These are phyloP conservation scores for Taiozyma sp. DNA, from an alignment of 1,139 yeast species.

Conservation along the genomic window DNA sequence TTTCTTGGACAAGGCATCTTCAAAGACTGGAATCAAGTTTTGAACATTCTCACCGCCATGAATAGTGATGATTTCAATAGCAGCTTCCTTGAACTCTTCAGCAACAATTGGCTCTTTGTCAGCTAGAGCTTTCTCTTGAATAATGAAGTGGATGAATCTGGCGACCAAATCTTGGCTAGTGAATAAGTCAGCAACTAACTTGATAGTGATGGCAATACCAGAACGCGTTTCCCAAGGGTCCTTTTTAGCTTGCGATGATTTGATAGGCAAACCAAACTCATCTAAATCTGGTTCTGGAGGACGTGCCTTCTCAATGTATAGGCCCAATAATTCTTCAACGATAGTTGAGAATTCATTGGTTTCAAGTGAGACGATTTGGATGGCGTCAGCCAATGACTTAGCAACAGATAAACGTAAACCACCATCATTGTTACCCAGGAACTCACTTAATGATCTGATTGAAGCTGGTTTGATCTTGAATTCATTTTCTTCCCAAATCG, in stretches of 20 bases:
- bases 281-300: conserved; percentile 80
- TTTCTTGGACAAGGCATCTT: conserved; percentile 42
- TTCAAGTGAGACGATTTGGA: conserved; percentile 29
- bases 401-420: conserved; percentile 70
- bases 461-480: conserved; percentile 43
- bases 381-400: conserved; percentile 51
- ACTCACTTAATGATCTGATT: conserved; percentile 42
- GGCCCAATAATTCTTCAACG: conserved; percentile 43
- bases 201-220: conserved; percentile 70
- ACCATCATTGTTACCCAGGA: conserved; percentile 49
- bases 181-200: conserved; percentile 51
- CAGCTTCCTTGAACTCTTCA: conserved; percentile 87
- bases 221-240: conserved; percentile 86
- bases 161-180: conserved; percentile 35
- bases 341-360: conserved; percentile 31
- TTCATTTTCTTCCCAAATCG: conserved; percentile 82
- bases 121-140: conserved; percentile 60
- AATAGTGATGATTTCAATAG: conserved; percentile 58
- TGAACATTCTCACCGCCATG: conserved; percentile 70
- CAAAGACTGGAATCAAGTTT: conserved; percentile 72
- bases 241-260: conserved; percentile 51
- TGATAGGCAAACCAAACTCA: conserved; percentile 72
- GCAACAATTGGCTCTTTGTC: conserved; percentile 73
- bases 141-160: conserved; percentile 52
- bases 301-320: conserved; percentile 55